phyloP scores from a whole-genome alignment of 306 rosid genomes.

The Rosa rugosa region DNA sequence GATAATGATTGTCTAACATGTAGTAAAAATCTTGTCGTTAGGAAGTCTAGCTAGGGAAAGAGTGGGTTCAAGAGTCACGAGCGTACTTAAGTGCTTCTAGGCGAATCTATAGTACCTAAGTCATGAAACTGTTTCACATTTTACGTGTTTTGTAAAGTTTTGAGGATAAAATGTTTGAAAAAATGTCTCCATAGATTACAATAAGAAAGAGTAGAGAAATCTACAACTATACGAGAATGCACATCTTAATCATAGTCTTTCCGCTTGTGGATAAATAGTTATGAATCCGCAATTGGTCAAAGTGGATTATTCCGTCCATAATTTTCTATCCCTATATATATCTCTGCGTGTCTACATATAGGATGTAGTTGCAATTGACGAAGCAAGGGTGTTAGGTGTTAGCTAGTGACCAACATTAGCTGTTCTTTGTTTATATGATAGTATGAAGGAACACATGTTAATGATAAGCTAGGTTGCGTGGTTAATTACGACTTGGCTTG shows the following conservation, averaged over 20 bases:
- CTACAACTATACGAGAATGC: neutral
- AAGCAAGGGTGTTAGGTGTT: neutral
- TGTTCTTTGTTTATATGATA: neutral
- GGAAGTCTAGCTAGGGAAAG: no score
- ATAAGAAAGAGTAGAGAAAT: neutral
- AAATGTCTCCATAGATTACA: neutral
- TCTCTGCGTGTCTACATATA: no score
- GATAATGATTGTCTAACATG: no score
- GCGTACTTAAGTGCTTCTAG: no score
- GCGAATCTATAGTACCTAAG: no score
- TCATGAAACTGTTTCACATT: neutral
- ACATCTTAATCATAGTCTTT: no score
- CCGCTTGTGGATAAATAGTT: neutral
- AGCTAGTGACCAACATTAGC: neutral
- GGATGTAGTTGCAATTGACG: no score
- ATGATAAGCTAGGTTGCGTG: slow-evolving; percentile 3
- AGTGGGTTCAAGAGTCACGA: no score
- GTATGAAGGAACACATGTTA: neutral
- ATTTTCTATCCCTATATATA: neutral
- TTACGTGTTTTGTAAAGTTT: neutral
- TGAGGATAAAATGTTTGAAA: neutral
- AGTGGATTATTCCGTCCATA: neutral
- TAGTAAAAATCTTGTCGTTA: no score
- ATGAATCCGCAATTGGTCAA: neutral
- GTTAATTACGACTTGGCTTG: neutral